Conservation (phyloP, 2,329 filamentous ascomycete genomes). For the Hypoxylon sp. region DNA sequence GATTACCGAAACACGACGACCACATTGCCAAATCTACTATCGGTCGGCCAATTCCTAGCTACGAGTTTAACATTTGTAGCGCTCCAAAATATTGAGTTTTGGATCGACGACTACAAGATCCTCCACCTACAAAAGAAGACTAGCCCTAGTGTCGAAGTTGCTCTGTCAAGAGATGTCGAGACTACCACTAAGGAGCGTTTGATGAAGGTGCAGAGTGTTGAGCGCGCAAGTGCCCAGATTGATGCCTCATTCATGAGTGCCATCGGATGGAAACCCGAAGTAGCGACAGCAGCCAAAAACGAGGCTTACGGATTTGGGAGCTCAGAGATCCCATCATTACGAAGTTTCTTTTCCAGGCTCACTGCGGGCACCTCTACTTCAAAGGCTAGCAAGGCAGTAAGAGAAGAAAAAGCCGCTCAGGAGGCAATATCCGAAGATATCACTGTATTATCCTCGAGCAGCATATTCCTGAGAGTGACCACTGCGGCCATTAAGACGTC, state of each 20-base stretch:
- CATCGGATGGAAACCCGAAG: constrained; percentile 83
- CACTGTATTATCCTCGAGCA: constrained; percentile 77
- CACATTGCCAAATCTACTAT: constrained; percentile 86
- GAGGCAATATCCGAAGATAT: constrained; percentile 78
- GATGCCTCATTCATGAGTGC: constrained; percentile 91
- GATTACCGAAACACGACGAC: constrained; percentile 93
- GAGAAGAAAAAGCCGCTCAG: constrained; percentile 74
- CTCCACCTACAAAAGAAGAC: constrained; percentile 86
- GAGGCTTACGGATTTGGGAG: constrained; percentile 66
- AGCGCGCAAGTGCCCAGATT: constrained; percentile 90
- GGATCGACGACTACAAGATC: constrained; percentile 89
- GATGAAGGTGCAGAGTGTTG: constrained; percentile 87
- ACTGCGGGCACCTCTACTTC: constrained; percentile 67
- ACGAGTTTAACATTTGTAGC: constrained; percentile 97
- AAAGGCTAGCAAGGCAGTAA: constrained; percentile 69
- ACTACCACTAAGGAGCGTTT: constrained; percentile 87
- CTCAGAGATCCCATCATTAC: constrained; percentile 73
- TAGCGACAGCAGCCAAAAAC: constrained; percentile 59
- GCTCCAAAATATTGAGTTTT: constrained; percentile 88
- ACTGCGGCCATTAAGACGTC: constrained; percentile 86
- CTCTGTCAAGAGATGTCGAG: constrained; percentile 83
- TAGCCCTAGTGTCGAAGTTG: constrained; percentile 80
- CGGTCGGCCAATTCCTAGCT: constrained; percentile 90
- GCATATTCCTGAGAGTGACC: constrained; percentile 90
- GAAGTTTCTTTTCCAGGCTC: constrained; percentile 86